phyloP scores from a whole-genome alignment of 2,329 filamentous ascomycete genomes.

The Colletotrichum sp. region DNA sequence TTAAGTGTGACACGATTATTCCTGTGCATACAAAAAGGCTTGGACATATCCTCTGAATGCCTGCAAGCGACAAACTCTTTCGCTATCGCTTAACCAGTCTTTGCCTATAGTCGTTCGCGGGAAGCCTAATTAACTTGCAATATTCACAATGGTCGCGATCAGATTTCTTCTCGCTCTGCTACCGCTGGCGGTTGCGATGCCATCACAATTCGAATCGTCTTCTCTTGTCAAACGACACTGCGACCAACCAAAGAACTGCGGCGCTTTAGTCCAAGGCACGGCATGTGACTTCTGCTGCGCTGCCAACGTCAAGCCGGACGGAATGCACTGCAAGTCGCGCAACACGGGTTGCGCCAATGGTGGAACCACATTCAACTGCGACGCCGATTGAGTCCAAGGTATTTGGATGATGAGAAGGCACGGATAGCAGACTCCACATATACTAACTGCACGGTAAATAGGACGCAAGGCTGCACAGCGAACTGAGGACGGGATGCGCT shows the following conservation, averaged over 20 bases:
- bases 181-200: background rate
- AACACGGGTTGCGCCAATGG: background rate
- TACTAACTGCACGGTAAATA: accelerated
- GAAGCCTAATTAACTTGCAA: background rate
- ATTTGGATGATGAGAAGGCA: background rate
- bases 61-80: too few relatives aligned
- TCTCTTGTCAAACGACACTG: constrained; percentile 14
- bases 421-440: accelerated
- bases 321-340: background rate
- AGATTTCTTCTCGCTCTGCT: background rate
- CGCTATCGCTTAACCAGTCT: too few relatives aligned
- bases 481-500: accelerated
- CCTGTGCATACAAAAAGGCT: background rate
- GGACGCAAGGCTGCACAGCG: accelerated
- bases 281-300: constrained; percentile 10
- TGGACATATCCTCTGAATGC: background rate
- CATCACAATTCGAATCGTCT: background rate
- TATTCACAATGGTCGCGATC: background rate
- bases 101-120: accelerated
- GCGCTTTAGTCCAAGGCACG: background rate
- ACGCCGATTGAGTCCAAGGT: background rate
- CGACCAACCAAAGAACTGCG: constrained; percentile 23
- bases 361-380: background rate
- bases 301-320: background rate
- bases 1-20: accelerated